phyloP scores from a whole-genome alignment of 257 asterid genomes.

The Ligustrum vulgare region DNA sequence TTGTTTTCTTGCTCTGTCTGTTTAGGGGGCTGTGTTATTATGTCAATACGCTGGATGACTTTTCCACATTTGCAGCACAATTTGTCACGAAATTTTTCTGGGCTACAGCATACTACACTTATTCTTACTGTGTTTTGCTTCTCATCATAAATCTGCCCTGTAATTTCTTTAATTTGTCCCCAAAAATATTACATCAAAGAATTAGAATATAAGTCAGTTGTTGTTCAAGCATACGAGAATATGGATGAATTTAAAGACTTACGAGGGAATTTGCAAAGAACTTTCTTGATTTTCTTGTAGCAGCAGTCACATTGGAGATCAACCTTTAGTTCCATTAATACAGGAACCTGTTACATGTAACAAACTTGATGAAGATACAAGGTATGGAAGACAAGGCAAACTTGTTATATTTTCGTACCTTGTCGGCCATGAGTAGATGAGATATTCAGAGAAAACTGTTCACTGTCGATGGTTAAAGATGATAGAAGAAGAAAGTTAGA shows the following conservation, averaged over 20 bases:
- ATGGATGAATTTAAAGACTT: constrained; percentile 22
- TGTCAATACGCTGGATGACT: not conserved
- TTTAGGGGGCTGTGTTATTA: too few species aligned
- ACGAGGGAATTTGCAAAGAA: constrained; percentile 82
- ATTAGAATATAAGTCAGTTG: not conserved
- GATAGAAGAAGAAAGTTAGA: too few species aligned
- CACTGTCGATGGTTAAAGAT: not conserved
- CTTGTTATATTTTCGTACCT: not conserved
- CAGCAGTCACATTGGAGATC: constrained; percentile 84
- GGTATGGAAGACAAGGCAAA: not conserved
- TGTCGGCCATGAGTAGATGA: not conserved
- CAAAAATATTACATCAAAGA: constrained; percentile 2
- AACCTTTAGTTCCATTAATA: constrained; percentile 66
- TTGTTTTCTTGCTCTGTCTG: too few species aligned
- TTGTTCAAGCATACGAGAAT: not conserved
- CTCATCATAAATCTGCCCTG: constrained; percentile 67
- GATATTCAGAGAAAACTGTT: not conserved
- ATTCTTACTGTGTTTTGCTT: constrained; percentile 59
- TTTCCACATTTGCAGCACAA: not conserved
- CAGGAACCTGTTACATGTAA: constrained; percentile 23
- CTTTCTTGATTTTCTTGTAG: constrained; percentile 81
- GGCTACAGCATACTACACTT: constrained; percentile 76
- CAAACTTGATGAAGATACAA: not conserved
- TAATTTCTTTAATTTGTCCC: constrained; percentile 50
- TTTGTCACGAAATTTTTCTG: constrained; percentile 41